Conservation (phyloP, 345 rosid species). For the Balakata baccata region DNA sequence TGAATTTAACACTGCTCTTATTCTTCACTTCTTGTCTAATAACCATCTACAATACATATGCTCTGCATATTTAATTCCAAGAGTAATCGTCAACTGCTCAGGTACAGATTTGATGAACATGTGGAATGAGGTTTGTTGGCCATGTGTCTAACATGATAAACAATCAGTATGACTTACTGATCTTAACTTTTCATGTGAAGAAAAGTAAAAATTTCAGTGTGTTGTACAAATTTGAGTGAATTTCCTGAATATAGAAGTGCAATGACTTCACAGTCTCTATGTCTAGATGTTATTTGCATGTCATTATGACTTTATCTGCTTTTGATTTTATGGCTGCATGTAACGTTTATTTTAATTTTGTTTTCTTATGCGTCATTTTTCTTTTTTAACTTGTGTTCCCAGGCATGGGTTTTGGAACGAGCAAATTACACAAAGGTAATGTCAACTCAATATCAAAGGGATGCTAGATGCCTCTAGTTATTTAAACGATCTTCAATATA, state of each 20-base stretch:
- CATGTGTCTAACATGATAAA: not conserved
- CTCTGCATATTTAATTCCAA: not conserved
- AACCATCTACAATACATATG: not conserved
- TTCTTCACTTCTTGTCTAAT: not conserved
- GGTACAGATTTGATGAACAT: not conserved
- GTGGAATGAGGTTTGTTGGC: not conserved
- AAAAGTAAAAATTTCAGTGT: not conserved
- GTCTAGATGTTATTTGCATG: not conserved
- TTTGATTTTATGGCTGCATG: not conserved
- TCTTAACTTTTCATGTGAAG: not conserved
- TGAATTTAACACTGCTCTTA: no score
- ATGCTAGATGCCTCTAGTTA: not conserved
- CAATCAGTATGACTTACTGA: not conserved
- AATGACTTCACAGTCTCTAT: not conserved
- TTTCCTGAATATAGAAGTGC: not conserved
- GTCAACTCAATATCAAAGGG: not conserved
- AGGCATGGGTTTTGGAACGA: constrained; percentile 75
- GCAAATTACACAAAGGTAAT: constrained; percentile 82
- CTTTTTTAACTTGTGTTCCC: constrained; percentile 19
- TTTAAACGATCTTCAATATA: not conserved
- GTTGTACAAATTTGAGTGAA: not conserved
- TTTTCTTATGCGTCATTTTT: not conserved
- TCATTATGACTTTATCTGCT: not conserved
- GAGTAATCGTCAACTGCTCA: not conserved
- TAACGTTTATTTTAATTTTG: not conserved